Percentiles rank a stretch among this genome's conserved stretches.
These are phyloP conservation scores for Cladobotryum mycophilum DNA, from an alignment of 2,329 filamentous ascomycete genomes.

Conservation along the genomic window DNA sequence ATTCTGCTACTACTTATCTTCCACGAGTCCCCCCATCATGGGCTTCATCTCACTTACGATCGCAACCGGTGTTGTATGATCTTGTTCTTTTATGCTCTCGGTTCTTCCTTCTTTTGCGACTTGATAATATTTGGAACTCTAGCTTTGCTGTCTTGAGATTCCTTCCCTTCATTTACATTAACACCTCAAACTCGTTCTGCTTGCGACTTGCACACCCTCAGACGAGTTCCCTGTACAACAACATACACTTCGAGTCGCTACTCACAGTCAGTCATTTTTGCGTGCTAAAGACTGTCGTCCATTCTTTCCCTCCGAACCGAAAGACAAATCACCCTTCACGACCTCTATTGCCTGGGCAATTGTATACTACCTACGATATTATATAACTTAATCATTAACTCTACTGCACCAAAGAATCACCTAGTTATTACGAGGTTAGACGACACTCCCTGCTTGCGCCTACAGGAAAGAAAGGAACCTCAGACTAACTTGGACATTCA, in stretches of 20 bases:
- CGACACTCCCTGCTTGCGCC: neutral
- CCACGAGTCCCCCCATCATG: constrained; percentile 36
- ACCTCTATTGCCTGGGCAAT: constrained; percentile 11
- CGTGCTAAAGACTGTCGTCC: constrained; percentile 36
- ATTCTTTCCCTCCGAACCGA: constrained; percentile 31
- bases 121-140: constrained; percentile 31
- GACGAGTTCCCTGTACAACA: constrained; percentile 27
- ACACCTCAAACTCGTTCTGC: constrained; percentile 5
- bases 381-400: neutral
- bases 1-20: constrained; percentile 43
- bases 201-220: constrained; percentile 18
- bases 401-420: neutral
- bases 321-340: constrained; percentile 16
- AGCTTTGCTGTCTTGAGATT: constrained; percentile 24
- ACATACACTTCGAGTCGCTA: constrained; percentile 24
- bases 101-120: constrained; percentile 42
- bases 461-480: neutral
- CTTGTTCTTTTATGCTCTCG: constrained; percentile 40
- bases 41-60: constrained; percentile 38
- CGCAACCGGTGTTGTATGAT: constrained; percentile 40
- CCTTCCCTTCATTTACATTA: constrained; percentile 39
- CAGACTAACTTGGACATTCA: neutral
- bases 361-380: constrained; percentile 11
- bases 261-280: constrained; percentile 27
- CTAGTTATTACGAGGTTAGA: neutral